Evolutionary conservation across 2,329 filamentous ascomycete species (phyloP), one percentile per base, ranked within the genome.

Genomic region (Lasiodiplodia citricola): DNA sequence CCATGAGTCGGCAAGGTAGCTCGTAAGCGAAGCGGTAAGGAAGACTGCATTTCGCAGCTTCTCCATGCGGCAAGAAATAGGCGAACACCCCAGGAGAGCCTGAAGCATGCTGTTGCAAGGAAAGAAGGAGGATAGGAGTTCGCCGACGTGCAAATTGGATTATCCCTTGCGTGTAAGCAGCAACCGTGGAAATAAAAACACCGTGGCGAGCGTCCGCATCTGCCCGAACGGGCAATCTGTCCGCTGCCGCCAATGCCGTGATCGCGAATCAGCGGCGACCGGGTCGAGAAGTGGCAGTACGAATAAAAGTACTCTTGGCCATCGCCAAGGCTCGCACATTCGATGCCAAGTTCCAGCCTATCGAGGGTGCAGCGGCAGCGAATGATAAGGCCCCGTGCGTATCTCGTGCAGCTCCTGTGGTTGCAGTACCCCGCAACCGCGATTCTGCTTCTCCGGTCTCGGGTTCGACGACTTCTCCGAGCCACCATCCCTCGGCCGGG

Each of bases 381-480:
- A 64, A 64, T 64, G 60, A 64, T 64, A 64, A 64, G 60, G 44
- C 60, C 60, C 47, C 60, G 60, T 64, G 60, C 60, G 44, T 64
- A 64, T 64, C 60, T 64, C 47, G 60, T 52, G 21, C 28, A 47
- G 44, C n/a, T 4, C 35, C n/a, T 64, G 60, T 64, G 58, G 60
- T 47, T 41, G 10, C 44, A 47, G 8, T 35, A 52, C 60, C 60
- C 47, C 60, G 60, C 44, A 64, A 23, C 44, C 28, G 47, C 60
- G n/a, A 13, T 56, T 25, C 44, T 28, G 21, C 37, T 44, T 35
- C 58, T 44, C 37, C 41, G 58, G 11, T 62, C 38, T 50, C 58
- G 41, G 41, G 41, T 18, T 18, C 38, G 41, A 62, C 41, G 25
- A 18, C 58, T 51, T 44, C 23, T 44, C 14, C 37, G 57, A 31